A percentile compares a stretch with the other conserved stretches of the same genome.
Conservation (phyloP, 495 filamentous ascomycete species). For the Ascodesmis nigricans region DNA sequence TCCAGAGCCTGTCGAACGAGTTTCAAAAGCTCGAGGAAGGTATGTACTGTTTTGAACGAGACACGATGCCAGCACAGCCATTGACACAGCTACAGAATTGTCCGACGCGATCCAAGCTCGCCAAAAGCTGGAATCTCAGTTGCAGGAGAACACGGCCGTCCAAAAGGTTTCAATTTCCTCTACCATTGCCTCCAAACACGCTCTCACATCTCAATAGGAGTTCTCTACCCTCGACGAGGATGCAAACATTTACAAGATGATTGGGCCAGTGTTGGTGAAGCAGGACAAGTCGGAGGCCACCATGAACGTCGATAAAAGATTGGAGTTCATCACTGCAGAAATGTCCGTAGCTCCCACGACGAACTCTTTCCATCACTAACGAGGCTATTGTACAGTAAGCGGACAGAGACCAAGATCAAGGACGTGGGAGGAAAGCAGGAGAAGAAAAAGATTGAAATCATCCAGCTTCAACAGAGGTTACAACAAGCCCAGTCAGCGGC, state of each 20-base stretch:
- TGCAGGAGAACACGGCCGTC: slow-evolving; percentile 75
- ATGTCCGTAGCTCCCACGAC: slow-evolving; percentile 37
- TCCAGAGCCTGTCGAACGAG: slow-evolving; percentile 69
- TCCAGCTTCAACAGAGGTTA: slow-evolving; percentile 13
- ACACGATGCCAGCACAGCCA: too few relatives aligned
- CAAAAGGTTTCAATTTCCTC: slow-evolving; percentile 41
- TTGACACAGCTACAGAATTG: slow-evolving; percentile 36
- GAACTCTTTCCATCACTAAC: not conserved
- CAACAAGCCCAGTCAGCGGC: too few relatives aligned
- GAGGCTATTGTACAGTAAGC: slow-evolving; percentile 35
- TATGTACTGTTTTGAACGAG: slow-evolving; percentile 21
- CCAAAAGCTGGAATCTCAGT: slow-evolving; percentile 82
- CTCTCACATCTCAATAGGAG: slow-evolving; percentile 31
- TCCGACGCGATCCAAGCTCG: slow-evolving; percentile 52
- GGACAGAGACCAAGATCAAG: slow-evolving; percentile 61
- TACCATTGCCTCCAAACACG: not conserved
- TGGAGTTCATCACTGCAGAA: slow-evolving; percentile 85
- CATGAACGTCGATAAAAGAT: slow-evolving; percentile 66
- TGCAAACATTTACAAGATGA: slow-evolving; percentile 81
- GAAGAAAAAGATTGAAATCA: slow-evolving; percentile 44
- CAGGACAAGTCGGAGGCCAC: slow-evolving; percentile 75
- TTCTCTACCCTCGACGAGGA: slow-evolving; percentile 55
- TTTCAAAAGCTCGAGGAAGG: slow-evolving; percentile 72
- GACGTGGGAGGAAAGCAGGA: slow-evolving; percentile 64
- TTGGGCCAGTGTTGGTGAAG: slow-evolving; percentile 82